These are phyloP conservation scores for Juglanconis sp. DNA, from an alignment of 2,329 filamentous ascomycete genomes.

Conservation along the genomic window DNA sequence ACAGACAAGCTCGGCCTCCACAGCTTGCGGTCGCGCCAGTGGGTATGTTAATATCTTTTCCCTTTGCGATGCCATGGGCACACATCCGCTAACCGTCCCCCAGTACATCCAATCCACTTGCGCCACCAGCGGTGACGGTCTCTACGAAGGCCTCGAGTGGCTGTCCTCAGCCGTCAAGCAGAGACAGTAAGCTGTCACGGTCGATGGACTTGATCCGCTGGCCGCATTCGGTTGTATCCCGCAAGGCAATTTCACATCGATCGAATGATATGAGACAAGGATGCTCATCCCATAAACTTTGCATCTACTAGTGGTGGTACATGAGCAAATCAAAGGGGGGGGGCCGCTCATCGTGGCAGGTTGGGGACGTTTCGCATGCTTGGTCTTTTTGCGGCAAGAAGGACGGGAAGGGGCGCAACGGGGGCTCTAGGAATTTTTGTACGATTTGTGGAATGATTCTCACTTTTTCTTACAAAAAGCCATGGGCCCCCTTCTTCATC, in stretches of 20 bases:
- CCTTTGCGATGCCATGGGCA: not conserved
- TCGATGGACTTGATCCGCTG: conserved; percentile 34
- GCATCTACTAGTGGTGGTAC: conserved; percentile 29
- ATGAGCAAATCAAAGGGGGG: conserved; percentile 20
- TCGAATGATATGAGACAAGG: conserved; percentile 41
- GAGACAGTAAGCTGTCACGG: conserved; percentile 53
- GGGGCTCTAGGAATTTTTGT: conserved; percentile 31
- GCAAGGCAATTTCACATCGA: conserved; percentile 51
- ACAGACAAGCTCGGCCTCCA: conserved; percentile 99
- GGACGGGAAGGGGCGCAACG: conserved; percentile 30
- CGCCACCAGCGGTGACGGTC: conserved; percentile 97
- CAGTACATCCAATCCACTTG: conserved; percentile 99
- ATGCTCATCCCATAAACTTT: conserved; percentile 40
- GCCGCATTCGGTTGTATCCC: conserved; percentile 57
- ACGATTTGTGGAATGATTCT: conserved; percentile 33
- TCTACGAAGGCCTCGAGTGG: conserved; percentile 98
- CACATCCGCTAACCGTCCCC: conserved; percentile 16
- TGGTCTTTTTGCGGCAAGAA: conserved; percentile 23
- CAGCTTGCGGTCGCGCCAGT: conserved; percentile 96
- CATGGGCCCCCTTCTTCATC: conserved; percentile 15
- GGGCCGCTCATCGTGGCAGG: conserved; percentile 25
- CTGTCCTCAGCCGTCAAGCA: conserved; percentile 78
- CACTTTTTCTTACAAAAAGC: conserved; percentile 16
- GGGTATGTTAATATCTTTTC: conserved; percentile 66
- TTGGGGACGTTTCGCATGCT: conserved; percentile 24